phyloP scores from a whole-genome alignment of 352 stramenopile species.

The Globisporangium canariense region DNA sequence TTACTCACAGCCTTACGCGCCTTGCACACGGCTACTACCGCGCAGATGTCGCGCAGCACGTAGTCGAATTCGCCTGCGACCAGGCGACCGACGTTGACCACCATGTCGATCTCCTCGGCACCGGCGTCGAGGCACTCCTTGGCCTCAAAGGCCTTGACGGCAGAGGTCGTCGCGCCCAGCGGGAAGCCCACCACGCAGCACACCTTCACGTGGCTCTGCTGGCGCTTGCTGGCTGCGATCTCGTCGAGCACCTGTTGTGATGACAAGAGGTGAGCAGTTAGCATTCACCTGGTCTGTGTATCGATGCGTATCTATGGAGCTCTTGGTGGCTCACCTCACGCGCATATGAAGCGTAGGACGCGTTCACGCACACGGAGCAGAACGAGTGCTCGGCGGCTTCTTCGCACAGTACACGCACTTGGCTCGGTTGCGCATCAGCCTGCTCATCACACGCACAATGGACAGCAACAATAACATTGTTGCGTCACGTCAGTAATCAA shows the following conservation, averaged over 20 bases:
- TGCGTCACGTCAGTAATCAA: conserved; percentile 4
- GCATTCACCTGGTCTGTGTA: background rate
- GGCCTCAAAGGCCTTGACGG: conserved; percentile 74
- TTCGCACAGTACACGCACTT: conserved; percentile 65
- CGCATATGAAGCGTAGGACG: conserved; percentile 56
- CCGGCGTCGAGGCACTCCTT: conserved; percentile 59
- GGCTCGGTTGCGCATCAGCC: conserved; percentile 57
- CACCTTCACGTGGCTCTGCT: conserved; percentile 57
- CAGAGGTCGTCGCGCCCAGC: conserved; percentile 50
- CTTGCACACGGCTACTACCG: conserved; percentile 69
- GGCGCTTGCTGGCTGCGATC: conserved; percentile 28
- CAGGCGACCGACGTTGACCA: conserved; percentile 75
- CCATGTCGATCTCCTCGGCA: conserved; percentile 88
- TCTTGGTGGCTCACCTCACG: conserved; percentile 25
- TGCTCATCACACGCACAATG: conserved; percentile 16
- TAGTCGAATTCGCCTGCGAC: conserved; percentile 65
- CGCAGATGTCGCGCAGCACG: conserved; percentile 71
- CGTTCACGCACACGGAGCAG: conserved; percentile 82
- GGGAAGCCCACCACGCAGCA: conserved; percentile 84
- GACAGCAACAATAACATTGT: conserved; percentile 3
- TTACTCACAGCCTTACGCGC: conserved; percentile 55
- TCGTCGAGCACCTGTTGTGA: conserved; percentile 35
- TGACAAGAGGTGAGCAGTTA: background rate
- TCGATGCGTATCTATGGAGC: background rate
- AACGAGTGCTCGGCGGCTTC: conserved; percentile 72